Conservation (phyloP, 768 basidiomycete species). For the Termitomyces sp. region DNA sequence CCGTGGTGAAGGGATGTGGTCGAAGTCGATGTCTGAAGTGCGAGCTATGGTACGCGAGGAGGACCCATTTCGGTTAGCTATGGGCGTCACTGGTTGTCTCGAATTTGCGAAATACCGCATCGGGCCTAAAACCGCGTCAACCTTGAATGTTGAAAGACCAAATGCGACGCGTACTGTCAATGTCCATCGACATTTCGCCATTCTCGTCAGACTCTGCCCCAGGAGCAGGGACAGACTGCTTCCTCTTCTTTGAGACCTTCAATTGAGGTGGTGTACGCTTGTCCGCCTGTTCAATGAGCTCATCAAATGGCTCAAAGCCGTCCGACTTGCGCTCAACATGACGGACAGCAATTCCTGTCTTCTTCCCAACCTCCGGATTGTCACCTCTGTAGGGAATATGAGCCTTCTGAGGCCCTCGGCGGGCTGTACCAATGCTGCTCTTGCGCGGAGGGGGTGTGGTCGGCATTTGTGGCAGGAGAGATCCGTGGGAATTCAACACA, state of each 20-base stretch:
- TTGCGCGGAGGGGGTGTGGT: slow-evolving; percentile 2
- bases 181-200: slow-evolving; percentile 76
- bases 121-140: slow-evolving; percentile 28
- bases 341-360: slow-evolving; percentile 65
- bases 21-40: slow-evolving; percentile 52
- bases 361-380: slow-evolving; percentile 73
- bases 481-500: slow-evolving; percentile 4
- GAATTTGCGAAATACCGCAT: slow-evolving; percentile 35
- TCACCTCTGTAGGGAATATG: slow-evolving; percentile 78
- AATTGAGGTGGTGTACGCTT: slow-evolving; percentile 55
- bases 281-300: slow-evolving; percentile 64
- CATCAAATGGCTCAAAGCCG: slow-evolving; percentile 78
- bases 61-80: slow-evolving; percentile 29
- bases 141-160: not conserved
- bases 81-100: slow-evolving; percentile 34
- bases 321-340: slow-evolving; percentile 73
- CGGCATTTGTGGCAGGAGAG: not conserved
- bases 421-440: slow-evolving; percentile 2
- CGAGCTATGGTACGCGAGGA: slow-evolving; percentile 45
- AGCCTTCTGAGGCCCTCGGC: slow-evolving; percentile 45
- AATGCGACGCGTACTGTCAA: slow-evolving; percentile 46
- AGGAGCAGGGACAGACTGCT: slow-evolving; percentile 26
- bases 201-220: slow-evolving; percentile 21
- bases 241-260: slow-evolving; percentile 42
- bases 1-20: slow-evolving; percentile 57